Evolutionary conservation across 1,284 basidiomycete genomes (phyloP).

Genomic region (Inonotus obliquus): DNA sequence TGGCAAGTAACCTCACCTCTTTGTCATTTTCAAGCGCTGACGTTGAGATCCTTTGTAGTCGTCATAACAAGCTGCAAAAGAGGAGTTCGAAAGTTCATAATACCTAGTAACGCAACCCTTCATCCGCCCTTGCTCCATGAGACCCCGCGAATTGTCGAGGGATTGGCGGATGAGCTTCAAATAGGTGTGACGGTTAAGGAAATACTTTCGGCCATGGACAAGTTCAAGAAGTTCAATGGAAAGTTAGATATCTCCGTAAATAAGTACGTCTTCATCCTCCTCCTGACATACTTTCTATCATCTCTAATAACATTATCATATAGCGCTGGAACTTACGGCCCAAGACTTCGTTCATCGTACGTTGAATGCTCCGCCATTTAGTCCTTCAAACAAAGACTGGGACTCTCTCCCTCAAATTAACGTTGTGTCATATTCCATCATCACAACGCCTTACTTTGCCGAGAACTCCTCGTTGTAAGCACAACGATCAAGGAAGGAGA

Average conservation of each 20-base stretch:
- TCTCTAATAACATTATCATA: too few species aligned
- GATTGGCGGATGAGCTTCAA: conserved; percentile 15
- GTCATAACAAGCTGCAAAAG: conserved; percentile 28
- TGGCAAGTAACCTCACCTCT: too few species aligned
- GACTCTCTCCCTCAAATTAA: conserved; percentile 19
- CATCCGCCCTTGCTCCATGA: too few species aligned
- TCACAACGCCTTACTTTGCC: conserved; percentile 29
- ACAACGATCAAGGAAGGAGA: conserved; percentile 22
- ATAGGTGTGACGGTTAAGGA: conserved; percentile 29
- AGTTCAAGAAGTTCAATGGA: conserved; percentile 27
- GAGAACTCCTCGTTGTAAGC: conserved; percentile 29
- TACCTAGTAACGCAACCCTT: not conserved
- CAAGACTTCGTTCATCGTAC: too few species aligned
- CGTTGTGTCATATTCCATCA: conserved; percentile 28
- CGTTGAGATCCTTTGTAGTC: conserved; percentile 19
- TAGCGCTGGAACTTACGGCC: too few species aligned
- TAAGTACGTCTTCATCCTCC: conserved; percentile 16
- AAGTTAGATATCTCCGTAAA: conserved; percentile 33
- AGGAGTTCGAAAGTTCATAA: conserved; percentile 6
- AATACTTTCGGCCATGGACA: conserved; percentile 26
- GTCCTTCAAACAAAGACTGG: conserved; percentile 26
- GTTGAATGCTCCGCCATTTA: conserved; percentile 27
- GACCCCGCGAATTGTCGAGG: not conserved
- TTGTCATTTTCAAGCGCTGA: too few species aligned
- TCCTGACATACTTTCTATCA: too few species aligned